A percentile compares a stretch with the other conserved stretches of the same genome.
Evolutionary conservation across 345 rosid genomes (phyloP).

Genomic region (Eutrema yunnanense): DNA sequence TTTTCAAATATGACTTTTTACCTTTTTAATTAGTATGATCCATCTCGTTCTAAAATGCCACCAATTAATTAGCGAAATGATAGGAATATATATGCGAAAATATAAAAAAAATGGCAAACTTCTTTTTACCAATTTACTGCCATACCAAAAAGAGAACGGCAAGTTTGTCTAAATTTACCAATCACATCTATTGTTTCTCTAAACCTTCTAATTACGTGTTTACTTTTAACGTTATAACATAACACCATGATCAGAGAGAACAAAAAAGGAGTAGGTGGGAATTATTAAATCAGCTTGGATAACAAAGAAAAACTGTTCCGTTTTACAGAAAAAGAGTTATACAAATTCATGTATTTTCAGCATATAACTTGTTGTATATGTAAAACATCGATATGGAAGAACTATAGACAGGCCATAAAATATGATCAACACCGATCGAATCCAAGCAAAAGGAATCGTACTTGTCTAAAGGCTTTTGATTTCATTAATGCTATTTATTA

Average conservation of each 20-base stretch:
- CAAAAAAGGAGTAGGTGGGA: background rate
- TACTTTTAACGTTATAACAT: background rate
- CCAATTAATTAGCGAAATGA: background rate
- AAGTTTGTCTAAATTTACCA: background rate
- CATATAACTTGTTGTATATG: background rate
- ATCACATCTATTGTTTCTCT: background rate
- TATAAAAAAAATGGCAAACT: background rate
- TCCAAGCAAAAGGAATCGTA: background rate
- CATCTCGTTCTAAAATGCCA: background rate
- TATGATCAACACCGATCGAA: background rate
- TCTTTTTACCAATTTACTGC: background rate
- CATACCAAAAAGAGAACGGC: background rate
- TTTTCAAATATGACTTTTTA: conserved; percentile 12
- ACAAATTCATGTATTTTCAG: background rate
- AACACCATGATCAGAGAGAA: background rate
- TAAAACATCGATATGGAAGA: background rate
- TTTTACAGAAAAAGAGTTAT: background rate
- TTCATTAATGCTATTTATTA: background rate
- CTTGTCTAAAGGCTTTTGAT: background rate
- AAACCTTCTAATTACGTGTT: background rate
- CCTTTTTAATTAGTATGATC: background rate
- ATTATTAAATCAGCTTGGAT: background rate
- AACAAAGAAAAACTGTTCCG: background rate
- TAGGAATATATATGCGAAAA: background rate
- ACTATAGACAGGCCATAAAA: background rate